A percentile compares a stretch with the other conserved stretches of the same genome.
Evolutionary conservation across 2,329 filamentous ascomycete species (phyloP).

Genomic region (Aspergillus amoenus): DNA sequence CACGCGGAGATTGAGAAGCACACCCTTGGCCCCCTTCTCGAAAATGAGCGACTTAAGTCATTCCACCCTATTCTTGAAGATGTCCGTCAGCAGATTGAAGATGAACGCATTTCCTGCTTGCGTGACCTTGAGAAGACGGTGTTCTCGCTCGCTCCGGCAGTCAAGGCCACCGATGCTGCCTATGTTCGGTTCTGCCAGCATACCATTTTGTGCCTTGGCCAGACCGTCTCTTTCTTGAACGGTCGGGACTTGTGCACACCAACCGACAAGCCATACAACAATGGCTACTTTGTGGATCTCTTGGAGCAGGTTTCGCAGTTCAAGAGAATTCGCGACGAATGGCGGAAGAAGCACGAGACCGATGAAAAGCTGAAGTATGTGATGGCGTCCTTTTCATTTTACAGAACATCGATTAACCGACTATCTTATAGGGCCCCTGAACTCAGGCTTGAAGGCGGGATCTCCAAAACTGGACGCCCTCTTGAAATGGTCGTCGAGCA

Average conservation of each 20-base stretch:
- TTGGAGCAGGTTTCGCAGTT: conserved; percentile 91
- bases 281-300: conserved; percentile 95
- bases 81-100: conserved; percentile 74
- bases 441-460: conserved; percentile 76
- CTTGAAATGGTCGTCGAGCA: conserved; percentile 81
- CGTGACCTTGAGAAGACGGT: conserved; percentile 93
- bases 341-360: conserved; percentile 61
- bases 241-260: conserved; percentile 84
- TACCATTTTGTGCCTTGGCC: conserved; percentile 85
- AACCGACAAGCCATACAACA: conserved; percentile 86
- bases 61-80: conserved; percentile 79
- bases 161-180: conserved; percentile 59
- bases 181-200: conserved; percentile 89
- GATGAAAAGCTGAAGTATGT: conserved; percentile 39
- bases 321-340: conserved; percentile 76
- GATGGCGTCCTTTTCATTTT: background rate
- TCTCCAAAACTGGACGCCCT: conserved; percentile 77
- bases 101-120: conserved; percentile 84
- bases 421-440: conserved; percentile 54
- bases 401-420: conserved; percentile 49
- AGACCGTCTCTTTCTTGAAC: conserved; percentile 80
- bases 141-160: conserved; percentile 85
- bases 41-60: conserved; percentile 69
- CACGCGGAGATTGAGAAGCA: conserved; percentile 76
- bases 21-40: conserved; percentile 74